A percentile compares a stretch with the other conserved stretches of the same genome.
Evolutionary conservation across 2,329 filamentous ascomycete species (phyloP).

Genomic region (Pseudogymnoascus sp.): DNA sequence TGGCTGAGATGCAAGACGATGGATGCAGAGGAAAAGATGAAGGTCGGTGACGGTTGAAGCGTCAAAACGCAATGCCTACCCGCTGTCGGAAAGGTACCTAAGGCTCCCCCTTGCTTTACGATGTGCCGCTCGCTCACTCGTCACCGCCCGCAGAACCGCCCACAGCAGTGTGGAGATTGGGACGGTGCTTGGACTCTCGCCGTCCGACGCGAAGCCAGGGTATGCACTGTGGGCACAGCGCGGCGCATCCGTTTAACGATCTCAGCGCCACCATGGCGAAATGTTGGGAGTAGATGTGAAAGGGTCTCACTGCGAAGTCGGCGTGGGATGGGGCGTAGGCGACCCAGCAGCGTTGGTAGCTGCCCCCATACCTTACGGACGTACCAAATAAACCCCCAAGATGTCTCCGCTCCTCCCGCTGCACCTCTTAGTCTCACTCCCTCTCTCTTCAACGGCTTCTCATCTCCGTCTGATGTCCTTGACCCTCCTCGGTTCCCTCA

Average conservation of each 20-base stretch:
- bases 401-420: not conserved
- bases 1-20: constrained; percentile 5
- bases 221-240: not conserved
- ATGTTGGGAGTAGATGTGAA: not conserved
- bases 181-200: constrained; percentile 3
- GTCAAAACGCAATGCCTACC: not conserved
- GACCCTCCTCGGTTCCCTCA: not conserved
- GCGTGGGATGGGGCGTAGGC: not conserved
- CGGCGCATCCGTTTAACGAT: not conserved
- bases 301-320: not conserved
- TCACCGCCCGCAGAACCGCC: not conserved
- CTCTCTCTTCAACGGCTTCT: not conserved
- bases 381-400: not conserved
- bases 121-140: not conserved
- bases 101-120: not conserved
- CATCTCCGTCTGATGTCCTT: not conserved
- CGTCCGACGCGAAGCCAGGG: not conserved
- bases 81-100: not conserved
- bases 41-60: not conserved
- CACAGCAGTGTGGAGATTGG: not conserved
- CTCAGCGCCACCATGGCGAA: constrained; percentile 1
- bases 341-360: not conserved
- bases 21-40: not conserved
- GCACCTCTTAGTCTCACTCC: not conserved
- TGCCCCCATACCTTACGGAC: not conserved